Evolutionary conservation across 352 stramenopile species (phyloP).

Genomic region (Pythium diclinum): DNA sequence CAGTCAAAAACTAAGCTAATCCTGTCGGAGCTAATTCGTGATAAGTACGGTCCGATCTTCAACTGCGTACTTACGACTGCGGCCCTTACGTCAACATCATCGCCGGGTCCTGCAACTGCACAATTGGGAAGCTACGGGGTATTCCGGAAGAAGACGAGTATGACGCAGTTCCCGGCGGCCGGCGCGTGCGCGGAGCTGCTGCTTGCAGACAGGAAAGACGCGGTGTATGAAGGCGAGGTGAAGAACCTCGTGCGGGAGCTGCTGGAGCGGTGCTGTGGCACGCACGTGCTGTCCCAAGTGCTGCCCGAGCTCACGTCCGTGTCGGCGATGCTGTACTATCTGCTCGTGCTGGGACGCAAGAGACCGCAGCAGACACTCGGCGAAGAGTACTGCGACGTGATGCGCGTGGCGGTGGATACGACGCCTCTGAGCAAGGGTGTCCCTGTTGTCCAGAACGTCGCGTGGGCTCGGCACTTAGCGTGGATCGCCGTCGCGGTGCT

Average conservation of each 20-base stretch:
- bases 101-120: background rate
- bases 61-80: conserved; percentile 18
- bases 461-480: conserved; percentile 36
- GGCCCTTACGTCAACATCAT: conserved; percentile 20
- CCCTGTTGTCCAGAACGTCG: conserved; percentile 31
- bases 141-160: conserved; percentile 6
- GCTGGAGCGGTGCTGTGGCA: conserved; percentile 63
- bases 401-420: conserved; percentile 44
- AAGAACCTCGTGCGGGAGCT: conserved; percentile 74
- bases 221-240: conserved; percentile 65
- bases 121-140: background rate
- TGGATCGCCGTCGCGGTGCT: conserved; percentile 62
- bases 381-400: conserved; percentile 85
- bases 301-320: conserved; percentile 65
- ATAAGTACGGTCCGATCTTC: conserved; percentile 20
- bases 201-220: conserved; percentile 70
- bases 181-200: conserved; percentile 73
- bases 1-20: conserved; percentile 1
- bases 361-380: conserved; percentile 80
- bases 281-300: conserved; percentile 74
- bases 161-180: conserved; percentile 46
- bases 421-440: background rate
- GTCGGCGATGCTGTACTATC: conserved; percentile 67
- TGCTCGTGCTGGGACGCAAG: conserved; percentile 48
- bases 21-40: too few relatives aligned